phyloP scores from a whole-genome alignment of 306 rosid genomes.

The Bauhinia variegata region DNA sequence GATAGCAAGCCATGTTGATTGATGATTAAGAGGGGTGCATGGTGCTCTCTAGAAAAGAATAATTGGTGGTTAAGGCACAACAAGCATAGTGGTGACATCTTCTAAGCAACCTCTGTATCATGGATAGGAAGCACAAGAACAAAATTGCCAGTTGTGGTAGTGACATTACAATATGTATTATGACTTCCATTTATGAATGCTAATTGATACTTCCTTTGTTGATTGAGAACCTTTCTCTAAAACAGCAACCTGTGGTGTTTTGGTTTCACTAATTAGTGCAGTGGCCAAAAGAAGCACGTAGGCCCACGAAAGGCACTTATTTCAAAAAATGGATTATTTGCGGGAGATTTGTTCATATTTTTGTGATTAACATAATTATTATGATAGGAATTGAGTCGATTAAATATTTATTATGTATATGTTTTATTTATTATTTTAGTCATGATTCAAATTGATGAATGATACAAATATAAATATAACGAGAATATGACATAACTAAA shows the following conservation, averaged over 20 bases:
- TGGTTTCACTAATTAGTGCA: not conserved
- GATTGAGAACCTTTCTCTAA: slow-evolving; percentile 34
- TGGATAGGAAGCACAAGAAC: slow-evolving; percentile 40
- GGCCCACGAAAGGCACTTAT: slow-evolving; percentile 28
- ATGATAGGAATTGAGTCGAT: no score
- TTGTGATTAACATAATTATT: no score
- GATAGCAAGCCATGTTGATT: not conserved
- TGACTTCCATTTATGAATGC: not conserved
- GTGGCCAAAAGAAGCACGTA: slow-evolving; percentile 40
- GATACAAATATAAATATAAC: no score
- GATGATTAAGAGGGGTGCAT: slow-evolving; percentile 10
- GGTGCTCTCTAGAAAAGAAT: slow-evolving; percentile 11
- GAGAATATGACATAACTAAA: no score
- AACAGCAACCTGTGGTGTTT: slow-evolving; percentile 1
- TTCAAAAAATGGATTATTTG: no score
- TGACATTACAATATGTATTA: slow-evolving; percentile 36
- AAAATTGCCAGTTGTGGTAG: slow-evolving; percentile 40
- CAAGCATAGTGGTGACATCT: slow-evolving; percentile 33
- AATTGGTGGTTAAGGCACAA: slow-evolving; percentile 39
- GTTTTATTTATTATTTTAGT: no score
- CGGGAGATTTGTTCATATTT: no score
- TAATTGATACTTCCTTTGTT: not conserved
- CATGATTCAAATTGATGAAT: no score
- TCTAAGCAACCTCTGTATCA: slow-evolving; percentile 35
- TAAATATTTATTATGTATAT: no score